These are phyloP conservation scores for Puccinellia tenuiflora DNA, from an alignment of 176 grass and related monocot genomes.

Conservation along the genomic window DNA sequence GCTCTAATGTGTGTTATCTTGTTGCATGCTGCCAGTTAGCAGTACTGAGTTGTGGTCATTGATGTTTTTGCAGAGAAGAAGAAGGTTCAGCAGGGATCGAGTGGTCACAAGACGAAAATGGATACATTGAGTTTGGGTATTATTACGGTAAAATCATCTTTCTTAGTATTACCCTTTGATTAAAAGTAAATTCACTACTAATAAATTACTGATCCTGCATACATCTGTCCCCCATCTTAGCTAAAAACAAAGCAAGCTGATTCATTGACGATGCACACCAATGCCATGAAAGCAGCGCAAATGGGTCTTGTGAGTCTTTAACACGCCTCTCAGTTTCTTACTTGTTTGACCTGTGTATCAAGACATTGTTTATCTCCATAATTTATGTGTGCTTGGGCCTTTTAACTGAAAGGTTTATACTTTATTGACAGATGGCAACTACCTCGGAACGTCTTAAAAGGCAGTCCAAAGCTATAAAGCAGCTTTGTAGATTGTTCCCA, in stretches of 20 bases:
- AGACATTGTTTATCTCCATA: neutral
- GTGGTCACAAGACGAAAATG: constrained; percentile 38
- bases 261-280: constrained; percentile 26
- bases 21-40: neutral
- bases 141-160: constrained; percentile 41
- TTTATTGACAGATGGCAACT: constrained; percentile 69
- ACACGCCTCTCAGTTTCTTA: neutral
- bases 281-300: constrained; percentile 43
- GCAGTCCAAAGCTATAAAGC: constrained; percentile 85
- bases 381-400: neutral
- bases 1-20: neutral
- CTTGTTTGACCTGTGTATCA: neutral
- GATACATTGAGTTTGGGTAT: constrained; percentile 49
- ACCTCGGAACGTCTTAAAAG: constrained; percentile 65
- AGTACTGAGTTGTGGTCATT: constrained; percentile 13
- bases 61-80: constrained; percentile 50
- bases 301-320: constrained; percentile 36
- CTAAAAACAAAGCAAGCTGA: constrained; percentile 42
- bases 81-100: constrained; percentile 53
- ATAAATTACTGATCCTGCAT: constrained; percentile 13
- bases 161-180: constrained; percentile 14
- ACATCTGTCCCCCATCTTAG: constrained; percentile 15
- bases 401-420: constrained; percentile 6
- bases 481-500: constrained; percentile 81
- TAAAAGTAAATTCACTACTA: neutral